Evolutionary conservation across 208 protist genomes (phyloP), one percentile per base, ranked within the genome.

Genomic region (Balamuthia mandrillaris): DNA sequence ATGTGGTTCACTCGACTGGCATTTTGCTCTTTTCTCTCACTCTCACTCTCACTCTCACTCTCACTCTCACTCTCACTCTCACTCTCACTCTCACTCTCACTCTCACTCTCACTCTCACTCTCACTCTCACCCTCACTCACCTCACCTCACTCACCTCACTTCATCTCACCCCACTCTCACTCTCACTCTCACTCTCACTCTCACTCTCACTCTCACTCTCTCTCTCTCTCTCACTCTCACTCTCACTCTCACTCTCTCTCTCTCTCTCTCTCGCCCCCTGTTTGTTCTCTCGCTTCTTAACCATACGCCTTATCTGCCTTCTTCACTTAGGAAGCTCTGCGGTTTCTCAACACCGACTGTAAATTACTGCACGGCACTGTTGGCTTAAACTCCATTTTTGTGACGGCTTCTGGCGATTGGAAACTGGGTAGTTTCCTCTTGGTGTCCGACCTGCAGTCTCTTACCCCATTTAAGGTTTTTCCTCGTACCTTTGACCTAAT

Each of bases 311-410:
- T 3, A 24, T 45, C 7, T 31, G 41, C 42, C 16, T n/a, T 3
- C 45, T 41, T 10, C 12, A 14, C 77, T 44, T 29, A 90, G 72
- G 86, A 85, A 61, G 88, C 74, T 24, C 41, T 92, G 31, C 27
- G 33, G 44, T 92, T 92, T 68, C 47, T 91, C n/a, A 91, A 90
- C 37, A 86, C 49, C 42, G 81, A 91, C 51, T 82, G 45, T 37
- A 87, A 87, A 44, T 49, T 92, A n/a, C 70, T 91, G 49, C 90
- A 93, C 61, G 90, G 85, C 41, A 89, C 85, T 77, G 24, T 93
- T 6, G 63, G 51, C 47, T 33, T 63, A 7, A 49, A 44, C 18
- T 85, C 21, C 21, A 60, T 93, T 9, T 92, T 92, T 72, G 87
- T 93, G 3, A 88, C 33, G 31, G 63, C 81, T n/a, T n/a, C 51